Conservation (phyloP, 169 alveolate genomes). For the Theileria orientalis region DNA sequence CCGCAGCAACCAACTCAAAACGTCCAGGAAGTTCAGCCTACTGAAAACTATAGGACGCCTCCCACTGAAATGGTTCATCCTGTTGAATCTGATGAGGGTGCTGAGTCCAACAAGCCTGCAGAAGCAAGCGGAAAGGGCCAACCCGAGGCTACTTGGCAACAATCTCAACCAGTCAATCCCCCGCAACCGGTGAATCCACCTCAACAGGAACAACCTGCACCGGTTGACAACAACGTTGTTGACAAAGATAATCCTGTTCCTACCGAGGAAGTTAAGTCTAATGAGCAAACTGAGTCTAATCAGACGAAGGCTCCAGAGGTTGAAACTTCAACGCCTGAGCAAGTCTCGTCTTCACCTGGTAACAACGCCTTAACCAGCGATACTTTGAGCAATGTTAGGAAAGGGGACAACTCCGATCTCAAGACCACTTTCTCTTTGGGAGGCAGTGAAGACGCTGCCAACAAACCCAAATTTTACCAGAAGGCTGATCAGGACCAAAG, state of each 20-base stretch:
- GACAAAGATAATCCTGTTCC: conserved; percentile 4
- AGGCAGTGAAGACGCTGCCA: not conserved
- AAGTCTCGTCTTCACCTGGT: not conserved
- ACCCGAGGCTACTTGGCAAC: not conserved
- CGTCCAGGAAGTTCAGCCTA: not conserved
- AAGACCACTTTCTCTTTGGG: conserved; percentile 7
- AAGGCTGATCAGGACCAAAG: not conserved
- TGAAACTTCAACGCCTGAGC: not conserved
- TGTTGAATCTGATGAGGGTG: not conserved
- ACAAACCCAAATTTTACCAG: not conserved
- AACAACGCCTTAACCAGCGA: not conserved
- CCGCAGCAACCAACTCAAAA: not conserved
- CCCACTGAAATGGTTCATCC: not conserved
- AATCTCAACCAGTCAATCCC: too few relatives aligned
- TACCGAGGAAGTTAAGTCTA: conserved; percentile 1
- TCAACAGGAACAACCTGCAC: not conserved
- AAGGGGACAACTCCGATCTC: not conserved
- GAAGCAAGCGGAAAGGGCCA: not conserved
- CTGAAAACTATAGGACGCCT: not conserved
- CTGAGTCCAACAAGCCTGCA: not conserved
- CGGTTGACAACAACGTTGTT: conserved; percentile 2
- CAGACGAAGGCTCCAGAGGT: not conserved
- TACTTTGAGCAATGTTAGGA: conserved; percentile 1
- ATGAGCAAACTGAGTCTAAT: not conserved
- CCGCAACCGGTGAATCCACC: not conserved